Evolutionary conservation across 2,329 filamentous ascomycete species (phyloP).

Genomic region (Cytospora chrysosperma): DNA sequence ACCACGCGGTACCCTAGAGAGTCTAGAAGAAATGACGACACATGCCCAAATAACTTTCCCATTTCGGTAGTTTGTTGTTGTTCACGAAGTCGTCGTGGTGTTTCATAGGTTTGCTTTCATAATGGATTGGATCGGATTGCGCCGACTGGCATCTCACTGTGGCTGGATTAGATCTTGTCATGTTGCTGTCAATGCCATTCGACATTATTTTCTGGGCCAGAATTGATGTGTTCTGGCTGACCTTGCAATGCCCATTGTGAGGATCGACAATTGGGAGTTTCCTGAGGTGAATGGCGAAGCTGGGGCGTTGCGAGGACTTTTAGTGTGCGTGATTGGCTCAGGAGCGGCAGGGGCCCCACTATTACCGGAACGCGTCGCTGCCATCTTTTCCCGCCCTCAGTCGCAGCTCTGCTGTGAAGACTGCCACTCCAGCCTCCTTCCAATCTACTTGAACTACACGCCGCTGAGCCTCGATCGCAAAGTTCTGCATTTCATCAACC

Average conservation of each 20-base stretch:
- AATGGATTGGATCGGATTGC: neutral
- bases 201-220: neutral
- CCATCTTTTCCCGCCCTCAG: constrained; percentile 11
- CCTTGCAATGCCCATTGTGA: neutral
- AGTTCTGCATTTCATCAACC: constrained; percentile 16
- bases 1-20: constrained; percentile 25
- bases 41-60: constrained; percentile 25
- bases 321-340: constrained; percentile 5
- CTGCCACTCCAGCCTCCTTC: constrained; percentile 13
- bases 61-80: constrained; percentile 23
- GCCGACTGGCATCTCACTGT: neutral
- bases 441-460: neutral
- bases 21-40: constrained; percentile 23
- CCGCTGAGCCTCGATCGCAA: constrained; percentile 14
- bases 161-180: neutral
- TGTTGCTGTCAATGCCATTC: neutral
- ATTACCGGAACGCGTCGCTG: constrained; percentile 17
- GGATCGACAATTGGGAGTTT: neutral
- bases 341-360: neutral
- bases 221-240: neutral
- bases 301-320: neutral
- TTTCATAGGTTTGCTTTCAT: neutral
- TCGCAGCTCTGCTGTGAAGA: constrained; percentile 8
- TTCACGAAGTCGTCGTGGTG: constrained; percentile 7
- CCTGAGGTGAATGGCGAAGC: constrained; percentile 2